Evolutionary conservation across 1,139 yeast genomes (phyloP).

Genomic region (Suhomyces terraborum): DNA sequence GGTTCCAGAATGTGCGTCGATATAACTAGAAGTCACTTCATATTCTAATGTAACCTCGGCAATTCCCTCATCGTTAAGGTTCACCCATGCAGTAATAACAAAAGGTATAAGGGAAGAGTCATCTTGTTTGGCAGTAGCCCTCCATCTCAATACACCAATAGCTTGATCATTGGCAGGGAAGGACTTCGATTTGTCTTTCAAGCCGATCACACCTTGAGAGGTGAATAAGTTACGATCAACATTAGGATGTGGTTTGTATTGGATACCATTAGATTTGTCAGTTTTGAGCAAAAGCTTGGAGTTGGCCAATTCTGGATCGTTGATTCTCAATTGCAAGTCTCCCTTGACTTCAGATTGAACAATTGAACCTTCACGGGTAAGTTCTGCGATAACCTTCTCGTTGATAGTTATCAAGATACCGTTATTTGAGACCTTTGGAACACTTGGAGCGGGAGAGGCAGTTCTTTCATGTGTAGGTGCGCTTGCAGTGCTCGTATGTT

Average conservation of each 20-base stretch:
- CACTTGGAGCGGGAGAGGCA: slow-evolving; percentile 30
- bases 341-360: slow-evolving; percentile 82
- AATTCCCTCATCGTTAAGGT: slow-evolving; percentile 54
- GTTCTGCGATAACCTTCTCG: slow-evolving; percentile 76
- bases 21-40: slow-evolving; percentile 56
- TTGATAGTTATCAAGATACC: slow-evolving; percentile 79
- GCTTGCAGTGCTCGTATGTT: slow-evolving; percentile 19
- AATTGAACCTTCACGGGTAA: slow-evolving; percentile 83
- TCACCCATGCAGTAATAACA: slow-evolving; percentile 83
- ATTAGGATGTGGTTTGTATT: slow-evolving; percentile 93
- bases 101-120: slow-evolving; percentile 66
- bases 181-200: slow-evolving; percentile 74
- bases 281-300: slow-evolving; percentile 63
- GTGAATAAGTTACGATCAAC: slow-evolving; percentile 79
- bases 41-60: slow-evolving; percentile 86
- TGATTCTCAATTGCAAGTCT: slow-evolving; percentile 84
- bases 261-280: slow-evolving; percentile 52
- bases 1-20: slow-evolving; percentile 28
- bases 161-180: slow-evolving; percentile 93
- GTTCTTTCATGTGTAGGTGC: slow-evolving; percentile 19
- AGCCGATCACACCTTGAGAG: slow-evolving; percentile 58
- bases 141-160: slow-evolving; percentile 91
- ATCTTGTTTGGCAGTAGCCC: slow-evolving; percentile 63
- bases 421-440: slow-evolving; percentile 54
- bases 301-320: slow-evolving; percentile 65